phyloP scores from a whole-genome alignment of 1,284 basidiomycete species.

The Boletus sp. region DNA sequence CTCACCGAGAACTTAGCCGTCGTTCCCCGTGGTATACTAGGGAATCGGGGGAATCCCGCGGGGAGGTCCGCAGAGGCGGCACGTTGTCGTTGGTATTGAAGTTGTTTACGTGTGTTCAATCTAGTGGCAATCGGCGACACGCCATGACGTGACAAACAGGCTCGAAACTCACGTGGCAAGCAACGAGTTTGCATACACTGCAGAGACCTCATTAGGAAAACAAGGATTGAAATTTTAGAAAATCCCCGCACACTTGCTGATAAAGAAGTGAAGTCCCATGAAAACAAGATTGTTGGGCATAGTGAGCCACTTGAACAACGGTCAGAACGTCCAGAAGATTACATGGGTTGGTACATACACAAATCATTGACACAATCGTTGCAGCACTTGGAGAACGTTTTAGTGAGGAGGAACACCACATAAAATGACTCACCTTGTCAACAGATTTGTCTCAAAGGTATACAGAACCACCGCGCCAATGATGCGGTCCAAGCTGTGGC shows the following conservation, averaged over 20 bases:
- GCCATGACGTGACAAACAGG: background rate
- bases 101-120: constrained; percentile 30
- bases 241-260: constrained; percentile 43
- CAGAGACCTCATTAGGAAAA: background rate
- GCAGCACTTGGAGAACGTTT: constrained; percentile 35
- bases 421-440: constrained; percentile 42
- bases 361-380: constrained; percentile 49
- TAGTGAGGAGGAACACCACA: background rate
- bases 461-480: constrained; percentile 51
- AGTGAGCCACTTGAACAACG: constrained; percentile 41
- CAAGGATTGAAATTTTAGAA: background rate
- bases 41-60: constrained; percentile 30
- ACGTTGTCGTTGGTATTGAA: constrained; percentile 31
- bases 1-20: constrained; percentile 15
- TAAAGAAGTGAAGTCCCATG: constrained; percentile 50
- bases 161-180: constrained; percentile 32
- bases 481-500: constrained; percentile 44
- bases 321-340: constrained; percentile 21
- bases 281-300: constrained; percentile 51
- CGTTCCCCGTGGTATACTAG: constrained; percentile 15
- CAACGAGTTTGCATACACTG: constrained; percentile 36
- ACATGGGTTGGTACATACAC: constrained; percentile 36
- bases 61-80: constrained; percentile 32
- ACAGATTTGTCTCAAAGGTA: constrained; percentile 50
- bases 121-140: constrained; percentile 6